phyloP scores from a whole-genome alignment of 164 flowering plant genomes.

The Piper longum region DNA sequence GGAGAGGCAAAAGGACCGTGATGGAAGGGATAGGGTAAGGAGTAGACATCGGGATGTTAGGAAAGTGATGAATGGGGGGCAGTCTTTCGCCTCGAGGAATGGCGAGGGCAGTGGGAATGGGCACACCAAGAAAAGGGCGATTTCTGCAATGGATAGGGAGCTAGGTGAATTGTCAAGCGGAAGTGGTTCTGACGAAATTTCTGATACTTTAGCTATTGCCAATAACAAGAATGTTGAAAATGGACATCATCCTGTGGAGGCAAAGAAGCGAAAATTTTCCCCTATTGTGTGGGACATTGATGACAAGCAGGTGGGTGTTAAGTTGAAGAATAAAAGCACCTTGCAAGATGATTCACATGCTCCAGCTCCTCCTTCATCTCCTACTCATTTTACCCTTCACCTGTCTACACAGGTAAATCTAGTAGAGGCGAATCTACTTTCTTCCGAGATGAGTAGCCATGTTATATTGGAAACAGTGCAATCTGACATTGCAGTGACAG shows the following conservation, averaged over 20 bases:
- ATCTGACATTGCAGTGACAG: background rate
- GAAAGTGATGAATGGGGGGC: slow-evolving; percentile 27
- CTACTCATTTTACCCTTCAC: slow-evolving; percentile 1
- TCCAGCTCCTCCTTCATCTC: slow-evolving; percentile 4
- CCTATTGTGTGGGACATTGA: slow-evolving; percentile 90
- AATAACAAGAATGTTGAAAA: slow-evolving; percentile 21
- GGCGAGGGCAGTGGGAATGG: slow-evolving; percentile 32
- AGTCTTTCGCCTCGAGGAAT: slow-evolving; percentile 32
- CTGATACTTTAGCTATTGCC: slow-evolving; percentile 24
- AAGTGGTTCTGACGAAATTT: slow-evolving; percentile 70
- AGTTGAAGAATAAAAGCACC: slow-evolving; percentile 1
- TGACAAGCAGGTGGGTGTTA: slow-evolving; percentile 25
- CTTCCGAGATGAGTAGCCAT: background rate
- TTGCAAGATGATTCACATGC: slow-evolving; percentile 5
- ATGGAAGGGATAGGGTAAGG: slow-evolving; percentile 18
- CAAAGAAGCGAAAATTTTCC: slow-evolving; percentile 66
- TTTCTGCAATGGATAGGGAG: slow-evolving; percentile 42
- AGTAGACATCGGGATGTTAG: slow-evolving; percentile 32
- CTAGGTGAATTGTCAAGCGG: slow-evolving; percentile 93
- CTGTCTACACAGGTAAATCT: slow-evolving; percentile 3
- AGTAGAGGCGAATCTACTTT: background rate
- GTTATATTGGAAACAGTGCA: background rate
- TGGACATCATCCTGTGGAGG: slow-evolving; percentile 18
- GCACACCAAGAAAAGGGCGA: slow-evolving; percentile 10
- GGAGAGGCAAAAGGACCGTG: slow-evolving; percentile 11